Evolutionary conservation across 2,329 filamentous ascomycete genomes (phyloP).

Genomic region (Microcyclosporella mali): DNA sequence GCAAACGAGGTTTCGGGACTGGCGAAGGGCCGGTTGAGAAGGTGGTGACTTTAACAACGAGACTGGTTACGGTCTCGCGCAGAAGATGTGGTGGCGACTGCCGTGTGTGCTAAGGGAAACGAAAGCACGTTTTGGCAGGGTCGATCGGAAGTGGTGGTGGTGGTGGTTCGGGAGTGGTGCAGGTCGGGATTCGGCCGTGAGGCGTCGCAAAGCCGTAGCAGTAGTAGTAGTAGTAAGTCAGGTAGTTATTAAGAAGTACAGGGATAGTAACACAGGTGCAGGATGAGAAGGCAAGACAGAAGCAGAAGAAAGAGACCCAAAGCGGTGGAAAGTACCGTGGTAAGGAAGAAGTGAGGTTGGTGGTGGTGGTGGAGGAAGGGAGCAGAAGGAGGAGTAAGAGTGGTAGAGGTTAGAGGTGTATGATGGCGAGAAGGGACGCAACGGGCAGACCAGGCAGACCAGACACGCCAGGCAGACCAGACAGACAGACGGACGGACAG

Average conservation of each 20-base stretch:
- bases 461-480: too few relatives aligned
- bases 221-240: neutral
- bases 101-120: neutral
- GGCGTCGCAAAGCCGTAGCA: neutral
- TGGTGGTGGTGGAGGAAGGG: neutral
- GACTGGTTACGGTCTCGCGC: neutral
- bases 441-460: neutral
- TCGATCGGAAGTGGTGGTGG: neutral
- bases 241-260: neutral
- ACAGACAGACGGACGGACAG: too few relatives aligned
- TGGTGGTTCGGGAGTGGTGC: constrained; percentile 2
- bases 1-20: neutral
- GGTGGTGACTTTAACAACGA: neutral
- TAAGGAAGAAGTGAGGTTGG: neutral
- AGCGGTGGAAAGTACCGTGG: neutral
- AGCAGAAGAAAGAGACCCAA: neutral
- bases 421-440: neutral
- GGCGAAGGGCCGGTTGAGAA: neutral
- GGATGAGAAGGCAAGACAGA: neutral
- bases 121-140: neutral
- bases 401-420: neutral
- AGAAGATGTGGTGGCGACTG: neutral
- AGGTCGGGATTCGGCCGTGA: neutral
- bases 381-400: neutral
- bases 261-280: constrained; percentile 2